Evolutionary conservation across 1,284 basidiomycete species (phyloP), one percentile per base, ranked within the genome.

Genomic region (Cryptococcus wingfieldii): DNA sequence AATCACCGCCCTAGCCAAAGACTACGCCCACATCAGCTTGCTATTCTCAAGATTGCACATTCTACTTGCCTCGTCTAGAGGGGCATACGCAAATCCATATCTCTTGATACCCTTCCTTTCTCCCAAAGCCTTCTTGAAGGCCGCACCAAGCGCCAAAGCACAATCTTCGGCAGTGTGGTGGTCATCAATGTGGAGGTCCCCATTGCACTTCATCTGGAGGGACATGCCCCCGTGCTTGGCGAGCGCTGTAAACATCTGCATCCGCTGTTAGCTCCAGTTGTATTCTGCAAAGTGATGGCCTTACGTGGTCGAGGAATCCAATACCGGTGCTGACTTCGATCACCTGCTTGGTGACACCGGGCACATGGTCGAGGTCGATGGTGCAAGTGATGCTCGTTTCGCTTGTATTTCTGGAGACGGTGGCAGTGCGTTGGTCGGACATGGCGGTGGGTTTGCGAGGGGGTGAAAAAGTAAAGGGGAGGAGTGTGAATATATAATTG

Each of bases 151-250:
- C 4, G 91, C 93, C 58, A 97, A 86, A 12, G 93, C 92, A 72
- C 86, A 89, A 78, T 97, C 94, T 83, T 97, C 93, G 82, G 95
- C 92, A 46, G 95, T 92, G 79, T 99, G 96, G 76, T 99, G 96
- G 79, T 99, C 96, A 78, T 99, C 96, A 61, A 98, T 97, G 84
- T 88, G 90, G 16, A 98, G 81, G 77, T 99, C 96, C 50, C 96
- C 96, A 68, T 89, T 86, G 77, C 93, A 98, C 67, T 88, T 87
- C 77, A 98, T 82, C 13, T 83, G 85, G 54, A 99, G 80, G 0
- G 90, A 93, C 84, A 94, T 88, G 61, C 90, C 90, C 12, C 89
- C 84, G 79, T 97, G 93, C 75, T 96, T 96, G 41, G 93, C 92
- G 5, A 97, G 83, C 2, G 93, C 93, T 63, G 90, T 86, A 70